Evolutionary conservation across 768 basidiomycete genomes (phyloP).

Genomic region (Lenzites betulinus): DNA sequence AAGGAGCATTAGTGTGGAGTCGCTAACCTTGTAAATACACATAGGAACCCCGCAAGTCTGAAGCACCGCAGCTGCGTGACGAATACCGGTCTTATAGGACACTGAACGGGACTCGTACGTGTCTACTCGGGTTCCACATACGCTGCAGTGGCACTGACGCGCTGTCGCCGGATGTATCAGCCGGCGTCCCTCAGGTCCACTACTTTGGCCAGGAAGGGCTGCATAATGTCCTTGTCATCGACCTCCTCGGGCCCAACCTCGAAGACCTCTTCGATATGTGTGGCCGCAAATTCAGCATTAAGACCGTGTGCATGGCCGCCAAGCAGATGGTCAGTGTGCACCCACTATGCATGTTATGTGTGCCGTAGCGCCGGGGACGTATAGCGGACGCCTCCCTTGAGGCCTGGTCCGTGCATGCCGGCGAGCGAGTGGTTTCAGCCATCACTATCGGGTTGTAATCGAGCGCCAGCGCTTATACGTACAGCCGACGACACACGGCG

Average conservation of each 20-base stretch:
- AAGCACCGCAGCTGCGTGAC: conserved; percentile 96
- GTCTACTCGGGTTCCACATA: conserved; percentile 3
- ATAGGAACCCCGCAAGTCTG: conserved; percentile 95
- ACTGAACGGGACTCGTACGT: conserved; percentile 84
- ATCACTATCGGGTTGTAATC: conserved; percentile 5
- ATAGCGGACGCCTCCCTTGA: background rate
- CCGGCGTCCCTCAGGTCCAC: conserved; percentile 96
- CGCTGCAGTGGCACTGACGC: background rate
- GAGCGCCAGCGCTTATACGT: conserved; percentile 8
- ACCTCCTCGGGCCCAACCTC: conserved; percentile 94
- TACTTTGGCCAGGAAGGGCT: conserved; percentile 99
- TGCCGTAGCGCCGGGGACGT: background rate
- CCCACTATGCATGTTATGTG: background rate
- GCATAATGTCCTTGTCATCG: conserved; percentile 94
- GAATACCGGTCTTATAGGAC: conserved; percentile 98
- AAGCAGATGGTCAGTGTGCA: conserved; percentile 87
- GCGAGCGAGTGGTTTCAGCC: background rate
- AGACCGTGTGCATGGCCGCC: conserved; percentile 98
- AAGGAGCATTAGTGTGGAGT: background rate
- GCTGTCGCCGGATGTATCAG: conserved; percentile 43
- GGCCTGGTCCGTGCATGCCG: conserved; percentile 2
- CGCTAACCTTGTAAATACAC: conserved; percentile 1
- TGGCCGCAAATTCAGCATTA: conserved; percentile 94
- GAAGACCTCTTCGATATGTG: conserved; percentile 99
- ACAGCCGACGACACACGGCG: conserved; percentile 3